A percentile compares a stretch with the other conserved stretches of the same genome.
phyloP scores from a whole-genome alignment of 169 alveolate species.

The Plasmodium vivax region DNA sequence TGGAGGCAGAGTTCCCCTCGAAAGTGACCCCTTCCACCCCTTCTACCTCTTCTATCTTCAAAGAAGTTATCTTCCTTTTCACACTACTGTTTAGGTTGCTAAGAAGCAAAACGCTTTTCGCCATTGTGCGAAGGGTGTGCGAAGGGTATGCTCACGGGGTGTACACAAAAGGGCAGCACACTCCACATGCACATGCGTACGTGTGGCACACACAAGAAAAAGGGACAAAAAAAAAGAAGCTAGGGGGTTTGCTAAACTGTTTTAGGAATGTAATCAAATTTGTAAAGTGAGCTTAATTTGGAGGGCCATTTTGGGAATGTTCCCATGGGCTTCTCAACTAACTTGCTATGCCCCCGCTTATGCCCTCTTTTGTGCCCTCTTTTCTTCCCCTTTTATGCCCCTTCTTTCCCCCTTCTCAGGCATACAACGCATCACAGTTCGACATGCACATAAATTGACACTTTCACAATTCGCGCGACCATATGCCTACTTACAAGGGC shows the following conservation, averaged over 20 bases:
- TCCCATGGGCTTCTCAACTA: neutral
- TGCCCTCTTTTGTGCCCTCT: neutral
- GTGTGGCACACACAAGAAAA: neutral
- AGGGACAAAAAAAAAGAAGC: neutral
- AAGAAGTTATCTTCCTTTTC: neutral
- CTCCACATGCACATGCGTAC: neutral
- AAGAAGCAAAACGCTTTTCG: neutral
- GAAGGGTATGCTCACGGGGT: neutral
- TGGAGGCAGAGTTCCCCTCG: neutral
- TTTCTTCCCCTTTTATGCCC: neutral
- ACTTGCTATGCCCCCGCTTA: neutral
- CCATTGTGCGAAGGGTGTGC: constrained; percentile 8
- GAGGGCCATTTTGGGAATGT: neutral
- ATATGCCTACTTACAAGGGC: neutral
- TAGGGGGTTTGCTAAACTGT: neutral
- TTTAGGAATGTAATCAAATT: neutral
- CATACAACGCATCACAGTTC: neutral
- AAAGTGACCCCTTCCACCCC: constrained; percentile 21
- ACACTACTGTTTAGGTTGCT: constrained; percentile 11
- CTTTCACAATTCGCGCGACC: neutral
- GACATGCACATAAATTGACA: neutral
- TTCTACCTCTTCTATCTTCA: constrained; percentile 11
- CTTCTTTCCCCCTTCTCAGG: neutral
- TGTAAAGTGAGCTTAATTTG: neutral
- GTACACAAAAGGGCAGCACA: neutral